These are phyloP conservation scores for Calonectria hawksworthii DNA, from an alignment of 2,329 filamentous ascomycete genomes.

Conservation along the genomic window DNA sequence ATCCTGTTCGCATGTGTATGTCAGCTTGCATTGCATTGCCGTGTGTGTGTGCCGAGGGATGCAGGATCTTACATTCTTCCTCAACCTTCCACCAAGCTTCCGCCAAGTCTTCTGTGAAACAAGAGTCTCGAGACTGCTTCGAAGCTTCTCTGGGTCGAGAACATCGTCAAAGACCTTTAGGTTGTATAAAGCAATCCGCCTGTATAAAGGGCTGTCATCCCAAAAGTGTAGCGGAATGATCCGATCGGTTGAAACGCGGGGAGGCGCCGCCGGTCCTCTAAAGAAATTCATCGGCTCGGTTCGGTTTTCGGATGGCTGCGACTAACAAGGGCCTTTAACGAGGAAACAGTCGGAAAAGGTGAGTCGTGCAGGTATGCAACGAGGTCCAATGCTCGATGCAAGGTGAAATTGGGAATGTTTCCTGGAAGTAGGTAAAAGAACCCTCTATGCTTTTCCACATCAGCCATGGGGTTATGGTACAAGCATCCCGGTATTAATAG, in stretches of 20 bases:
- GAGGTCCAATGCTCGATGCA: background rate
- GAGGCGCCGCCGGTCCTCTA: conserved; percentile 11
- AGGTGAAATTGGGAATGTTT: background rate
- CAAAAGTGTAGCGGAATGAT: conserved; percentile 24
- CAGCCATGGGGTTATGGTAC: background rate
- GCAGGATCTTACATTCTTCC: conserved; percentile 23
- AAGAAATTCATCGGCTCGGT: conserved; percentile 19
- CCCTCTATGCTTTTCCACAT: background rate
- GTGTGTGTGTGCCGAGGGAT: background rate
- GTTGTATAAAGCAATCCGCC: conserved; percentile 27
- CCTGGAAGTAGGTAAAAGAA: background rate
- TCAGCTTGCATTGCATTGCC: conserved; percentile 1
- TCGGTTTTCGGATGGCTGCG: background rate
- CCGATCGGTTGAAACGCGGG: conserved; percentile 13
- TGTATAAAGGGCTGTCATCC: conserved; percentile 26
- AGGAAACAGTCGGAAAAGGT: too few species aligned
- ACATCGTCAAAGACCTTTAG: conserved; percentile 27
- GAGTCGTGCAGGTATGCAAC: background rate
- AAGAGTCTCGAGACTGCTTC: conserved; percentile 21
- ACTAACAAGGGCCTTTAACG: background rate
- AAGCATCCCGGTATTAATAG: background rate
- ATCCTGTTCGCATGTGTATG: background rate
- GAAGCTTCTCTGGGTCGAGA: conserved; percentile 26
- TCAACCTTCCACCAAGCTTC: conserved; percentile 24
- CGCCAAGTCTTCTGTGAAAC: conserved; percentile 14